Evolutionary conservation across 2,329 filamentous ascomycete species (phyloP).

Genomic region (Incumbomyces delicatus): DNA sequence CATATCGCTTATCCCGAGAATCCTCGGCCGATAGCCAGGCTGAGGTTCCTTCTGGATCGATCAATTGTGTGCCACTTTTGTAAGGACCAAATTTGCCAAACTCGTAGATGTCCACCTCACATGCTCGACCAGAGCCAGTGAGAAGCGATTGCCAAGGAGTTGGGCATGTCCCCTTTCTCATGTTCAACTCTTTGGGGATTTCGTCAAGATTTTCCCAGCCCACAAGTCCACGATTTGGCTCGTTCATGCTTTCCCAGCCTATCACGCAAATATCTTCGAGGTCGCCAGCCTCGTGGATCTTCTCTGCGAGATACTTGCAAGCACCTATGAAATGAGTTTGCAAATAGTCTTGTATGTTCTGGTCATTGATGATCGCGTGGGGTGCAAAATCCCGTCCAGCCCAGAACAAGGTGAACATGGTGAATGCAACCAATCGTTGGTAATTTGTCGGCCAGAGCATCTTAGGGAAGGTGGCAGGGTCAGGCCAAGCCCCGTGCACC

Average conservation of each 20-base stretch:
- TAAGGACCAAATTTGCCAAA: slow-evolving; percentile 89
- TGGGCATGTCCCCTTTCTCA: slow-evolving; percentile 86
- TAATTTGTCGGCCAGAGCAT: slow-evolving; percentile 99
- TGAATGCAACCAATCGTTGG: slow-evolving; percentile 71
- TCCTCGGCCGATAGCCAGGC: slow-evolving; percentile 78
- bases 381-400: slow-evolving; percentile 84
- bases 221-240: slow-evolving; percentile 81
- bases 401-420: slow-evolving; percentile 92
- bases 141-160: slow-evolving; percentile 91
- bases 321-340: slow-evolving; percentile 77
- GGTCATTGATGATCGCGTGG: slow-evolving; percentile 85
- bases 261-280: slow-evolving; percentile 79
- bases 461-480: slow-evolving; percentile 80
- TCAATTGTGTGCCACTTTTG: slow-evolving; percentile 69
- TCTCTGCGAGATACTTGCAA: slow-evolving; percentile 67
- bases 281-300: slow-evolving; percentile 82
- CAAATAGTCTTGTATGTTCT: slow-evolving; percentile 94
- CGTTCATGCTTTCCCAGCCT: slow-evolving; percentile 94
- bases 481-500: slow-evolving; percentile 86
- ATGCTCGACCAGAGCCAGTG: slow-evolving; percentile 80
- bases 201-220: slow-evolving; percentile 71
- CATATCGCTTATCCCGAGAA: slow-evolving; percentile 70
- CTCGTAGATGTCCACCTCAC: slow-evolving; percentile 84
- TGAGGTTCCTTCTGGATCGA: slow-evolving; percentile 77
- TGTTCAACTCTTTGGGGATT: slow-evolving; percentile 75